These are phyloP conservation scores for Polygonum maritimum DNA, from an alignment of 148 eudicot species.

Conservation along the genomic window DNA sequence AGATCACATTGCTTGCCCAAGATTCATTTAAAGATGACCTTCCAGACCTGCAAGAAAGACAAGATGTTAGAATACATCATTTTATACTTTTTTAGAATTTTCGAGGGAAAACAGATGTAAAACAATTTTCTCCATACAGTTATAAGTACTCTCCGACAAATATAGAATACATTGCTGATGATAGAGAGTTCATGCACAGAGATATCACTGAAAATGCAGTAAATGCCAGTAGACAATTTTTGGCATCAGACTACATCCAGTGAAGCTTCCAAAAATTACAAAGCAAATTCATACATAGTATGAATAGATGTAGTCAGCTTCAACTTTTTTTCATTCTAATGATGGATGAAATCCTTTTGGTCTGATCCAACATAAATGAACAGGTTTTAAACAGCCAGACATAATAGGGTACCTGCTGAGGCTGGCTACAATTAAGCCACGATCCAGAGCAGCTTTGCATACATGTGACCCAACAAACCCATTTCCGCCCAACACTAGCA, in stretches of 20 bases:
- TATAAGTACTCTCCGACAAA: not conserved
- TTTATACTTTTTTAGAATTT: not conserved
- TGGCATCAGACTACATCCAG: not conserved
- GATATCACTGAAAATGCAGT: not conserved
- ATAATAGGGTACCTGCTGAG: conserved; percentile 56
- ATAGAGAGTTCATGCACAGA: not conserved
- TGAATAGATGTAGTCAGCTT: not conserved
- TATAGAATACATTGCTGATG: not conserved
- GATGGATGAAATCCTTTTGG: not conserved
- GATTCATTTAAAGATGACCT: conserved; percentile 54
- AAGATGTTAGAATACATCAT: not conserved
- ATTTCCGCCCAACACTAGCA: conserved; percentile 78
- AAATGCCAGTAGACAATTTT: not conserved
- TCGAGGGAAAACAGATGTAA: not conserved
- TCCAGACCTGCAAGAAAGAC: conserved; percentile 47
- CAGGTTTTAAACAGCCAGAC: not conserved
- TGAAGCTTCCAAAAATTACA: not conserved
- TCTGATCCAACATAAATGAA: not conserved
- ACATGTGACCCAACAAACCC: conserved; percentile 86
- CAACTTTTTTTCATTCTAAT: not conserved
- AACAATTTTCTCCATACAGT: not conserved
- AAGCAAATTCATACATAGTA: not conserved
- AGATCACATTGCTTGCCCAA: conserved; percentile 56
- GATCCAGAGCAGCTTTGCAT: conserved; percentile 61
- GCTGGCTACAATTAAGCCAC: conserved; percentile 62